Percentiles rank a stretch among this genome's conserved stretches.
These are phyloP conservation scores for Euryodendron excelsum DNA, from an alignment of 148 eudicot genomes.

Conservation along the genomic window DNA sequence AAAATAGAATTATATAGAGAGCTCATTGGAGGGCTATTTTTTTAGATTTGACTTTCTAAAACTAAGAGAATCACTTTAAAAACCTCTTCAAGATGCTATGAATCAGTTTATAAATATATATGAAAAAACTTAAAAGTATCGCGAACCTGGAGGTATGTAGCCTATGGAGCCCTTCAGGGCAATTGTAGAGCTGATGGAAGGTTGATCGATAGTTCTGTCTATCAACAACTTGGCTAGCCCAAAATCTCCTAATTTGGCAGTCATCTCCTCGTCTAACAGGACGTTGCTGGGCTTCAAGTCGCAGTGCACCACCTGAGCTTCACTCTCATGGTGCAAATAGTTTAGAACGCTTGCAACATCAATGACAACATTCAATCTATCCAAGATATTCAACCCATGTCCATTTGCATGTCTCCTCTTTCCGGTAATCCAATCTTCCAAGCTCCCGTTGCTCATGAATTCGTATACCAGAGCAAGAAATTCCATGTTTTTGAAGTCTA, in stretches of 20 bases:
- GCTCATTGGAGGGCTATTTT: too few species aligned
- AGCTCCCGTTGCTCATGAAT: conserved; percentile 36
- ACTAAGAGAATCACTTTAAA: too few species aligned
- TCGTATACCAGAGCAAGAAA: conserved; percentile 39
- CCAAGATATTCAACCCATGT: conserved; percentile 29
- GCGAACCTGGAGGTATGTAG: conserved; percentile 69
- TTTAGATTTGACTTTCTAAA: too few species aligned
- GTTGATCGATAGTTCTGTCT: conserved; percentile 20
- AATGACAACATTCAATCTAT: conserved; percentile 40
- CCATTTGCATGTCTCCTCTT: conserved; percentile 31
- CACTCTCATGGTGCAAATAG: conserved; percentile 59
- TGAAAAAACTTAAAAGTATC: too few species aligned
- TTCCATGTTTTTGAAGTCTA: conserved; percentile 25
- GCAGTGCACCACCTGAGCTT: conserved; percentile 57
- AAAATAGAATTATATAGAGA: too few species aligned
- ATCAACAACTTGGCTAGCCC: conserved; percentile 55
- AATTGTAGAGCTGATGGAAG: conserved; percentile 40
- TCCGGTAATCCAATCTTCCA: conserved; percentile 41
- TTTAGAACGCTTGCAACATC: conserved; percentile 54
- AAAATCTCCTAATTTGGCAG: conserved; percentile 64
- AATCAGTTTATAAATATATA: too few species aligned
- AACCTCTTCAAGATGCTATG: too few species aligned
- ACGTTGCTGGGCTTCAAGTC: conserved; percentile 70
- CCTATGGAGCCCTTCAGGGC: conserved; percentile 65
- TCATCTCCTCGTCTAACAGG: conserved; percentile 57